Percentiles rank a stretch among this genome's conserved stretches.
Conservation (phyloP, 257 asterid species). For the Jasminum sambac region DNA sequence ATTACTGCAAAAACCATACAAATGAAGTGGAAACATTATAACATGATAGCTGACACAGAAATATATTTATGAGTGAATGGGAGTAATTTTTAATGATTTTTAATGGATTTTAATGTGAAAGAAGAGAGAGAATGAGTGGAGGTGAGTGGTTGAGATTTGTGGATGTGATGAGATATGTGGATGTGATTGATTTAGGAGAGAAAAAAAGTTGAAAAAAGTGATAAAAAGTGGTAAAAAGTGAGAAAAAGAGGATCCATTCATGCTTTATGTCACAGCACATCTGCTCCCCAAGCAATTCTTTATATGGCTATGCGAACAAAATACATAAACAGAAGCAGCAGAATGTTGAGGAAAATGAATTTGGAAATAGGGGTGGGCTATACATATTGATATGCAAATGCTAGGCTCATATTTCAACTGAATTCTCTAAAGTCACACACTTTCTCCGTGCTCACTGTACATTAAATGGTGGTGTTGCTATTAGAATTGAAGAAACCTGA, state of each 20-base stretch:
- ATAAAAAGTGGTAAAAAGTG: too few species aligned
- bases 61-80: too few species aligned
- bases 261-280: neutral
- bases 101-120: too few species aligned
- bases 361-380: neutral
- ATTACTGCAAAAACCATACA: neutral
- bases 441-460: neutral
- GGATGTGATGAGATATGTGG: too few species aligned
- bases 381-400: neutral
- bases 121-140: too few species aligned
- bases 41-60: neutral
- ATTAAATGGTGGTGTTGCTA: neutral
- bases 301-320: neutral
- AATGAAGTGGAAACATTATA: neutral
- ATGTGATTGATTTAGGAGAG: too few species aligned
- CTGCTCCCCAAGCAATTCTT: neutral
- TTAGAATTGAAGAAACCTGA: conserved; percentile 8
- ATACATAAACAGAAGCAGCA: neutral
- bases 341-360: neutral
- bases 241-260: too few species aligned
- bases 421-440: neutral
- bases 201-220: too few species aligned
- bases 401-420: conserved; percentile 8
- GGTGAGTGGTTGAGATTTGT: too few species aligned
- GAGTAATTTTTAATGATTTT: too few species aligned